Evolutionary conservation across 495 filamentous ascomycete species (phyloP).

Genomic region (Penicillium chermesinum): DNA sequence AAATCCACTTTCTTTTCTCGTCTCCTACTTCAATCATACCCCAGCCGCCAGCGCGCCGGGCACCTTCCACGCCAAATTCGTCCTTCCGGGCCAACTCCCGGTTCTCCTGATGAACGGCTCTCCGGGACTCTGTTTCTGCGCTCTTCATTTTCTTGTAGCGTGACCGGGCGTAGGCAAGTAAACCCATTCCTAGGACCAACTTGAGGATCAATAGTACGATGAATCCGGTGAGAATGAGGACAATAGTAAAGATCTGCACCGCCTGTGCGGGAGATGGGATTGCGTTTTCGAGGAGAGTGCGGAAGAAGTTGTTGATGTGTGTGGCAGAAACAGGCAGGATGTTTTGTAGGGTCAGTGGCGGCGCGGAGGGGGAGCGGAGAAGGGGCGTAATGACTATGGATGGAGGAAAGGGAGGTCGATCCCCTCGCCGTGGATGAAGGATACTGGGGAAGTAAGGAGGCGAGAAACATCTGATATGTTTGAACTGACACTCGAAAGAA

Average conservation of each 20-base stretch:
- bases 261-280: conserved; percentile 44
- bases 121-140: conserved; percentile 49
- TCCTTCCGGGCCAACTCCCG: conserved; percentile 19
- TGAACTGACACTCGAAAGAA: conserved; percentile 93
- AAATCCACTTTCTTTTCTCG: conserved; percentile 80
- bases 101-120: conserved; percentile 2
- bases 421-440: conserved; percentile 64
- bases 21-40: conserved; percentile 84
- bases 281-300: conserved; percentile 36
- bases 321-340: conserved; percentile 33
- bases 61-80: conserved; percentile 60
- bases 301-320: conserved; percentile 34
- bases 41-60: conserved; percentile 71
- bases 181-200: conserved; percentile 74
- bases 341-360: conserved; percentile 35
- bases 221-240: conserved; percentile 73
- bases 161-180: conserved; percentile 67
- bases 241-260: conserved; percentile 55
- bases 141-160: conserved; percentile 74
- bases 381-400: conserved; percentile 49
- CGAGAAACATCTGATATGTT: conserved; percentile 97
- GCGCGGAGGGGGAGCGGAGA: conserved; percentile 24
- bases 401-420: conserved; percentile 56
- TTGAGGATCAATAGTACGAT: conserved; percentile 74
- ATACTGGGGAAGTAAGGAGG: conserved; percentile 71